These are phyloP conservation scores for Curvularia spicifera DNA, from an alignment of 2,329 filamentous ascomycete genomes.

Conservation along the genomic window DNA sequence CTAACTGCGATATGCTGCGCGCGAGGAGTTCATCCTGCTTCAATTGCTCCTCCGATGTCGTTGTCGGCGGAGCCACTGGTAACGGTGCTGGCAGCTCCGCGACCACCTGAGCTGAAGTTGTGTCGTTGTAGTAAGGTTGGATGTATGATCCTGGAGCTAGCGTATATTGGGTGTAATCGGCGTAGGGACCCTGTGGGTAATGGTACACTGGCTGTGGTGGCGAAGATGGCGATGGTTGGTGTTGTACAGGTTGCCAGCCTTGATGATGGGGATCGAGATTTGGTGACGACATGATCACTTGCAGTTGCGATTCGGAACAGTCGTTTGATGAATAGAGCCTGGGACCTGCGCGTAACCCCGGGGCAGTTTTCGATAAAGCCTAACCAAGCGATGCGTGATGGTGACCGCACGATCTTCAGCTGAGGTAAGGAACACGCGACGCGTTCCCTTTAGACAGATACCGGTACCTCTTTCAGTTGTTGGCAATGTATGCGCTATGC, in stretches of 20 bases:
- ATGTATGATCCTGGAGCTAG: constrained; percentile 17
- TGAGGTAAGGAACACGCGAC: neutral
- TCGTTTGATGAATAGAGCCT: neutral
- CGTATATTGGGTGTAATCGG: constrained; percentile 10
- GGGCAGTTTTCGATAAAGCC: neutral
- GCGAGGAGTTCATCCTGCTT: constrained; percentile 42
- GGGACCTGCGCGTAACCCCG: neutral
- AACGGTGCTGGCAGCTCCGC: constrained; percentile 41
- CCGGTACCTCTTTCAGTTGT: neutral
- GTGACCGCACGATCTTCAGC: neutral
- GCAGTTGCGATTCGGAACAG: neutral
- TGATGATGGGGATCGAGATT: constrained; percentile 7
- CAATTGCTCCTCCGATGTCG: constrained; percentile 37
- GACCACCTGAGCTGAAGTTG: constrained; percentile 20
- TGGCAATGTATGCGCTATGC: neutral
- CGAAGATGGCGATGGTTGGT: constrained; percentile 16
- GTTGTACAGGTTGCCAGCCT: constrained; percentile 17
- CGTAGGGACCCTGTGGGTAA: constrained; percentile 16
- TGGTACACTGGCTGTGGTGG: constrained; percentile 11
- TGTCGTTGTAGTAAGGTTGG: constrained; percentile 31
- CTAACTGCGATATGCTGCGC: constrained; percentile 36
- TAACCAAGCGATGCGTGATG: neutral
- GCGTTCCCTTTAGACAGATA: neutral
- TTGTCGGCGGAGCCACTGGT: constrained; percentile 35
- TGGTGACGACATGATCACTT: constrained; percentile 8